Base-by-base conservation (phyloP, 768 basidiomycete genomes). In the Boletellus emodensis region DNA sequence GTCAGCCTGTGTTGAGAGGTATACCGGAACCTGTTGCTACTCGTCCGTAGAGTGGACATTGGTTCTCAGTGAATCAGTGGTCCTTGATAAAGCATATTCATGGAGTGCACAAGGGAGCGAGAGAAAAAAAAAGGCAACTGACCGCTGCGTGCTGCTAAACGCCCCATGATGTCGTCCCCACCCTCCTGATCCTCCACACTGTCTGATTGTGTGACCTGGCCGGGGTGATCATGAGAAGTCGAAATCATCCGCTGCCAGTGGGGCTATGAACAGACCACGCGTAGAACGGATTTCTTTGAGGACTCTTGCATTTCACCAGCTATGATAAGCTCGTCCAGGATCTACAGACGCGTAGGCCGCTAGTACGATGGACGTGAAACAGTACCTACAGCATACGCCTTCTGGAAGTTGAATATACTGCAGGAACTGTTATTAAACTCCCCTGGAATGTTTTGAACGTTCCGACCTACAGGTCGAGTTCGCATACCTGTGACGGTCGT, bases 321-420 rank as follows among this genome's bases (percentile, higher is more conserved):
- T 28, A 96, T 87, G 57, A 98, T 83, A 38, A 97, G 77, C 67
- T 97, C 94, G 62, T 98, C 95, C 34, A 98, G 72, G 51, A 97
- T 82, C 87, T 90, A 46, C 34, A 1, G 14, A 40, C 33, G 10
- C 28, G 38, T 55, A 6, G 61, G 46, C 47, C 4, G 17, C 20
- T 33, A 24, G 40, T 4, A 10, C 18, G 7, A 26, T 33, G 43
- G 12, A 22, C n/a, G n/a, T 12, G 51, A 44, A 38, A 14, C 26
- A 40, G 17, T 15, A 35, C 74, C 40, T 54, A 90, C 94, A 4
- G 90, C 83, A 65, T 93, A 96, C 2, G 94, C 95, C 67, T 93
- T 90, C 65, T 97, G 90, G 66, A 97, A 97, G 73, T 96, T 96
- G 80, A 96, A 98, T 58, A 97, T 95, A 46, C 91, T 94, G 35